Evolutionary conservation across 495 filamentous ascomycete species (phyloP).

Genomic region (Lepidopterella palustris): DNA sequence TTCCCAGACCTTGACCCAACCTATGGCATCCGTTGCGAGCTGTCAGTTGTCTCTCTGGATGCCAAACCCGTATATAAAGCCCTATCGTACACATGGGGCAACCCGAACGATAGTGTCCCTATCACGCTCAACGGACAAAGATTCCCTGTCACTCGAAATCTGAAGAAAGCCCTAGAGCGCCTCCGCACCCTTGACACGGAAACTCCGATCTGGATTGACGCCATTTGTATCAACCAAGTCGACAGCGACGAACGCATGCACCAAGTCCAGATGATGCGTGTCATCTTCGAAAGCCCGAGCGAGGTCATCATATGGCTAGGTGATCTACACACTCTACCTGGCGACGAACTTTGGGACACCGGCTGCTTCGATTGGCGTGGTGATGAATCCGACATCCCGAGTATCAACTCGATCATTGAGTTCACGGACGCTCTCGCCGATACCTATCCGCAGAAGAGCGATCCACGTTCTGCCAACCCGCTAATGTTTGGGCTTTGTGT

Average conservation of each 20-base stretch:
- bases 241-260: constrained; percentile 24
- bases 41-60: constrained; percentile 4
- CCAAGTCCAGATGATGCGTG: constrained; percentile 24
- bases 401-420: constrained; percentile 1
- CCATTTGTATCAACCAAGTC: constrained; percentile 23
- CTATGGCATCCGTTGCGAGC: constrained; percentile 2
- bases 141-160: constrained; percentile 25
- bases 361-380: constrained; percentile 6
- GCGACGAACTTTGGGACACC: constrained; percentile 4
- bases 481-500: constrained; percentile 9
- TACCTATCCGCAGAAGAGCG: constrained; percentile 10
- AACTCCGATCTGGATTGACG: constrained; percentile 22
- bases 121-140: constrained; percentile 23
- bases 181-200: constrained; percentile 8
- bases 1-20: background rate
- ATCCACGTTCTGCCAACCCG: background rate
- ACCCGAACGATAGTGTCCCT: constrained; percentile 1
- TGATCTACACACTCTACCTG: background rate
- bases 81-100: constrained; percentile 30
- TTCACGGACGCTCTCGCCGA: constrained; percentile 1
- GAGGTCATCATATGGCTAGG: constrained; percentile 23
- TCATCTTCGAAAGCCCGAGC: constrained; percentile 12
- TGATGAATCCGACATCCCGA: constrained; percentile 5
- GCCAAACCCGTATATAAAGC: constrained; percentile 15
- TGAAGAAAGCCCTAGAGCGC: constrained; percentile 17